Evolutionary conservation across 2,329 filamentous ascomycete species (phyloP).

Genomic region (Magnaporthiopsis rhizophila): DNA sequence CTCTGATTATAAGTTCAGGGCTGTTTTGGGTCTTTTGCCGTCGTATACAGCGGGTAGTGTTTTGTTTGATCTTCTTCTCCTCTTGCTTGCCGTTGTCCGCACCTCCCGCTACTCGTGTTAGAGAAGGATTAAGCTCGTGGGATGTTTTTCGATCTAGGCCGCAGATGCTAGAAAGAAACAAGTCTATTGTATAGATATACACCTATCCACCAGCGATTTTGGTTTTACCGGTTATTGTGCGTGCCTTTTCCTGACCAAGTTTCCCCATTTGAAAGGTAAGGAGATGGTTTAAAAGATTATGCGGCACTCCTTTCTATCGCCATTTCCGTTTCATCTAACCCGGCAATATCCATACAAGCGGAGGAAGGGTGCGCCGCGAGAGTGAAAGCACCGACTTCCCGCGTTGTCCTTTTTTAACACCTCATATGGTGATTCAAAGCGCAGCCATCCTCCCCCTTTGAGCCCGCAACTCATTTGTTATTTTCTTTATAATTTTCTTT

Average conservation of each 20-base stretch:
- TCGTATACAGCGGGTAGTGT: too few relatives aligned
- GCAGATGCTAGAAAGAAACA: background rate
- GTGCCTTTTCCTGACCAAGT: background rate
- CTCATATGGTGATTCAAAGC: background rate
- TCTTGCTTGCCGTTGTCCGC: too few relatives aligned
- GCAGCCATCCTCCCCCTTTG: background rate
- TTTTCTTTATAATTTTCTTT: slow-evolving; percentile 1
- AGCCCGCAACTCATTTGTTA: too few relatives aligned
- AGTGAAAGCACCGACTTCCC: background rate
- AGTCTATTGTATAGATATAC: slow-evolving; percentile 7
- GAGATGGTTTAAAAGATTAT: background rate
- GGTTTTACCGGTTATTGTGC: background rate
- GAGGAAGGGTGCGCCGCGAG: background rate
- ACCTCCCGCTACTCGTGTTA: too few relatives aligned
- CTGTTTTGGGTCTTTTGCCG: background rate
- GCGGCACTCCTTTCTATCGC: background rate
- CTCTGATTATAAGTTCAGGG: slow-evolving; percentile 2
- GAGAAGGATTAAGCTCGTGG: too few relatives aligned
- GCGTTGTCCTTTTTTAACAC: too few relatives aligned
- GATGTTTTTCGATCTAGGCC: too few relatives aligned
- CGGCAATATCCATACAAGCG: background rate
- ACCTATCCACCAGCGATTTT: background rate
- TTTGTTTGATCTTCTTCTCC: too few relatives aligned
- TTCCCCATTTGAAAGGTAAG: background rate
- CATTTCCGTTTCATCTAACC: background rate